These are phyloP conservation scores for Mucor piriformis DNA, from an alignment of 371 early-diverging fungal species.

Conservation along the genomic window DNA sequence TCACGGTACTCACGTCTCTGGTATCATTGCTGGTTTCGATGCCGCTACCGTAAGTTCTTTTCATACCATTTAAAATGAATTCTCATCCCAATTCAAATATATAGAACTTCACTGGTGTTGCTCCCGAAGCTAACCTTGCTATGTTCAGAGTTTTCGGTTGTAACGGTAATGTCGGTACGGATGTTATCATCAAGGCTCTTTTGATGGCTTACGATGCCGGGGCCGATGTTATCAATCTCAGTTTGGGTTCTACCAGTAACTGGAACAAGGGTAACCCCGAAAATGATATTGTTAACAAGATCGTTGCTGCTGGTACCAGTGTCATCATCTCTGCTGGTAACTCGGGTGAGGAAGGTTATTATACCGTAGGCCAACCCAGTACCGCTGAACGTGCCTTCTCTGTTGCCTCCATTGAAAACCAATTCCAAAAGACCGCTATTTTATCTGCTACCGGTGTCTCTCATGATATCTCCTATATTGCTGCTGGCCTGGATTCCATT, in stretches of 20 bases:
- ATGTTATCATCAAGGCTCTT: constrained; percentile 65
- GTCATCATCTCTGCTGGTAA: constrained; percentile 35
- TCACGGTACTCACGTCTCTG: constrained; percentile 71
- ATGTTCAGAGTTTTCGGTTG: constrained; percentile 70
- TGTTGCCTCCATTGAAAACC: constrained; percentile 65
- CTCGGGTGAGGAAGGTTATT: constrained; percentile 47
- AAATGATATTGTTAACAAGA: constrained; percentile 16
- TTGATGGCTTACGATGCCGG: constrained; percentile 58
- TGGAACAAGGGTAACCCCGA: constrained; percentile 57
- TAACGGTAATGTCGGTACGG: constrained; percentile 52
- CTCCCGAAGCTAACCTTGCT: constrained; percentile 61
- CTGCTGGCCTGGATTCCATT: no score
- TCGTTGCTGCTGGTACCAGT: constrained; percentile 27
- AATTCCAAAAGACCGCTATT: constrained; percentile 8
- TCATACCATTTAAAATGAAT: background rate
- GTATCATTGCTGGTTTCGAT: constrained; percentile 67
- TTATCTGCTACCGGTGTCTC: constrained; percentile 22
- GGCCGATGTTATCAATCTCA: constrained; percentile 67
- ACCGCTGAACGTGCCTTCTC: constrained; percentile 52
- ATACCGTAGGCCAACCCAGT: constrained; percentile 51
- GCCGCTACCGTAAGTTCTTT: constrained; percentile 29
- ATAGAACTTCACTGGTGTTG: constrained; percentile 64
- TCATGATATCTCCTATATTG: constrained; percentile 7
- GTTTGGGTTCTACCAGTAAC: constrained; percentile 62
- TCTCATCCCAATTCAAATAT: no score